A percentile compares a stretch with the other conserved stretches of the same genome.
Evolutionary conservation across 306 rosid species (phyloP).

Genomic region (Luffa aegyptiaca): DNA sequence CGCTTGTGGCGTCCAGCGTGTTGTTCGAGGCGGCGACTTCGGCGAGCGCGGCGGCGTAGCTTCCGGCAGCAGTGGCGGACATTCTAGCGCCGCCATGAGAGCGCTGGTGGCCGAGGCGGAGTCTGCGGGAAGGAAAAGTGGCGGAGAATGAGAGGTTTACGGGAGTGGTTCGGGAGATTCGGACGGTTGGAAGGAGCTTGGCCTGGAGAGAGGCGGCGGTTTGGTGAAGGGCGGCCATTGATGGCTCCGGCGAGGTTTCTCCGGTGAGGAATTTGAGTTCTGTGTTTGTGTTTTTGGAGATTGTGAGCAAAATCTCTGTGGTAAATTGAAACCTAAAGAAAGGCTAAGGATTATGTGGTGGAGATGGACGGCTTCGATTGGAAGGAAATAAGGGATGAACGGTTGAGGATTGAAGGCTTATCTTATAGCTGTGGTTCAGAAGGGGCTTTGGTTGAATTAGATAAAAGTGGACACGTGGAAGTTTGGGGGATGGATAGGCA

Average conservation of each 20-base stretch:
- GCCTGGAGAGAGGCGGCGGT: constrained; percentile 50
- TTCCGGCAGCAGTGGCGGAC: constrained; percentile 45
- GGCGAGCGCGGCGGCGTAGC: constrained; percentile 74
- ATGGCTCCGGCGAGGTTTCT: neutral
- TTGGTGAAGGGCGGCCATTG: constrained; percentile 72
- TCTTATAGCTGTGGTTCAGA: neutral
- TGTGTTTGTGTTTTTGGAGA: neutral
- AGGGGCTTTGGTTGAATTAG: neutral
- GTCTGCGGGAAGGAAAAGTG: constrained; percentile 32
- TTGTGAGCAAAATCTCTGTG: neutral
- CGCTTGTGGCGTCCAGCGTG: constrained; percentile 56
- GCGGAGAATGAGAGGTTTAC: constrained; percentile 39
- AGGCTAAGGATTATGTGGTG: neutral
- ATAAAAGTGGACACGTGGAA: constrained; percentile 7
- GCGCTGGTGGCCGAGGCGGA: constrained; percentile 16
- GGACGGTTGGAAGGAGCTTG: constrained; percentile 21
- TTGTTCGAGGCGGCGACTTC: constrained; percentile 48
- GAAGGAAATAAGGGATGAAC: neutral
- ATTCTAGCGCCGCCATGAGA: constrained; percentile 30
- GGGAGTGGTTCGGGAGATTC: constrained; percentile 23
- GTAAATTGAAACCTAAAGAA: constrained; percentile 1
- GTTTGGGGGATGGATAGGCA: neutral
- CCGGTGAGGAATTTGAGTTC: neutral
- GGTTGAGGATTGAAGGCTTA: neutral
- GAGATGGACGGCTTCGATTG: constrained; percentile 1